Evolutionary conservation across 2,329 filamentous ascomycete species (phyloP).

Genomic region (Colletotrichum chrysophilum): DNA sequence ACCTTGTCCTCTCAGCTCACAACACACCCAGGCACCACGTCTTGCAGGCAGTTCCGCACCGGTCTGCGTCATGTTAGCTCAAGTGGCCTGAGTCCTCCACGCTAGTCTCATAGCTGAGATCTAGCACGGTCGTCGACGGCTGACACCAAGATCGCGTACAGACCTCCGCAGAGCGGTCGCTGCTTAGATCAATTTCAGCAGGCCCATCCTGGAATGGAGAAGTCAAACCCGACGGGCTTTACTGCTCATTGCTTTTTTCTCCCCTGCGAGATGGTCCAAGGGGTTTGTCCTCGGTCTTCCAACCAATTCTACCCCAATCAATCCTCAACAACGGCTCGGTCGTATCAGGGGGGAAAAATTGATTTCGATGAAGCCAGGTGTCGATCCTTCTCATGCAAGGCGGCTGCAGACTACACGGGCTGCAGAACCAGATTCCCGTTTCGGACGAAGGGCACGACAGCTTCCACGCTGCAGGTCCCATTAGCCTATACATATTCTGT

Average conservation of each 20-base stretch:
- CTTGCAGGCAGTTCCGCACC: not conserved
- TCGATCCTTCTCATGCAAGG: slow-evolving; percentile 4
- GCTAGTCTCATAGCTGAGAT: not conserved
- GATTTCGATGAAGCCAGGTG: not conserved
- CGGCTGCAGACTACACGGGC: not conserved
- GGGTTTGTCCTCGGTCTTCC: not conserved
- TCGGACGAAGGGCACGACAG: not conserved
- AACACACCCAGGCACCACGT: not conserved
- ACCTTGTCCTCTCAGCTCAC: not conserved
- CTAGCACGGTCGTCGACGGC: not conserved
- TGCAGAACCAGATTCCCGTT: not conserved
- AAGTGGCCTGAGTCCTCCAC: not conserved
- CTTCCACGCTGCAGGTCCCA: not conserved
- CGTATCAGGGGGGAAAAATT: not conserved
- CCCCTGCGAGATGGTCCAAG: not conserved
- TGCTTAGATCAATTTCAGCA: not conserved
- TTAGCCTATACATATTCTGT: not conserved
- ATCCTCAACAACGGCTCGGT: not conserved
- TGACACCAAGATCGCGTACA: not conserved
- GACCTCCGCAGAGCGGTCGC: not conserved
- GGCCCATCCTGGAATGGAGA: not conserved
- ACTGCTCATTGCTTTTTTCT: not conserved
- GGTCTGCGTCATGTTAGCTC: not conserved
- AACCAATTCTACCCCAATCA: not conserved
- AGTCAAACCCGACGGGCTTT: not conserved